Percentiles rank a stretch among this genome's conserved stretches.
Evolutionary conservation across 1,139 yeast species (phyloP).

Genomic region (Geotrichum macrosporum): DNA sequence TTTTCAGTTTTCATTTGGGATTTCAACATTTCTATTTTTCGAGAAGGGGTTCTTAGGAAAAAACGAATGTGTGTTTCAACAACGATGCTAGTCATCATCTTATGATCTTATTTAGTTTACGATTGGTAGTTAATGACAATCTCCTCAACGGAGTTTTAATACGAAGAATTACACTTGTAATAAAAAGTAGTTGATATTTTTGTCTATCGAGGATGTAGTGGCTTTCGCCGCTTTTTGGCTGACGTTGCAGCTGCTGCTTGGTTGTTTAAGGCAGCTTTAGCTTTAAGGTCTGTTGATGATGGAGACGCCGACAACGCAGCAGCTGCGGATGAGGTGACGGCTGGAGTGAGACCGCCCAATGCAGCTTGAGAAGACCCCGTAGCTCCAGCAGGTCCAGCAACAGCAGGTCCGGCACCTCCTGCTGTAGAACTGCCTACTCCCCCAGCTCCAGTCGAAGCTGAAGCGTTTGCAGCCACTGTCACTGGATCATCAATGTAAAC

Average conservation of each 20-base stretch:
- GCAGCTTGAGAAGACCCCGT: conserved; percentile 17
- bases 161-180: not conserved
- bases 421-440: no score
- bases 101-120: conserved; percentile 16
- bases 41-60: conserved; percentile 20
- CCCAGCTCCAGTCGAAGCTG: conserved; percentile 10
- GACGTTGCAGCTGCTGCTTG: conserved; percentile 17
- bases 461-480: conserved; percentile 7
- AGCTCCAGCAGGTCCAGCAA: no score
- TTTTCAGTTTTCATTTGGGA: conserved; percentile 24
- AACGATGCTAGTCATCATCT: conserved; percentile 18
- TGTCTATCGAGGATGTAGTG: conserved; percentile 4
- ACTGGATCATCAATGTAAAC: conserved; percentile 25
- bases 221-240: conserved; percentile 12
- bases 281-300: conserved; percentile 12
- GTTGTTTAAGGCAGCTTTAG: conserved; percentile 17
- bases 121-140: conserved; percentile 24
- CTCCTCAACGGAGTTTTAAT: conserved; percentile 29
- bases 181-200: not conserved
- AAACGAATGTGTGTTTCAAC: conserved; percentile 17
- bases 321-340: conserved; percentile 15
- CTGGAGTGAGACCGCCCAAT: not conserved
- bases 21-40: conserved; percentile 30
- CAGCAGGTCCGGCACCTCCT: no score
- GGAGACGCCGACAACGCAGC: conserved; percentile 4